Base-by-base conservation (phyloP, 306 rosid genomes). In the Citrullus amarus region DNA sequence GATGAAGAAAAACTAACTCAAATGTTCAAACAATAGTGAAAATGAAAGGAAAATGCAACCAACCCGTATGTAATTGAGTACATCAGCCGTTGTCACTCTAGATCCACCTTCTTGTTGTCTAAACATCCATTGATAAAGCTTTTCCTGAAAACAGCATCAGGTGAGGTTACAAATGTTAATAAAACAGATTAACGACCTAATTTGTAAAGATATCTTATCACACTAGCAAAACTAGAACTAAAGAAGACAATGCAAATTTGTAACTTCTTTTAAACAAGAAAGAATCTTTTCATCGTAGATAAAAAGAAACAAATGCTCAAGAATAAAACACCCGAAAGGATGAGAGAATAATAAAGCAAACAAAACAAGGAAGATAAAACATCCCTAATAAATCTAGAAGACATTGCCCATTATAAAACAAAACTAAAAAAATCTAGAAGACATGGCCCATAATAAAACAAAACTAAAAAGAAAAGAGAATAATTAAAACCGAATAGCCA, bases 31-130 rank as follows among this genome's bases (percentile, higher is more conserved):
- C 36, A 60, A 59, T 60, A 6, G 12, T 65, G 20, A 46, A 44
- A 30, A 83, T 56, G 28, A 73, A 69, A 80, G 20, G 15, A 46
- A 51, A 67, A 55, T 28, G 82, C 48, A 38, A 69, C 46, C 4
- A 6, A 93, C 98, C 92, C 91, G 96, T 82, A 93, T 78, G 80
- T 91, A 88, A 88, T 74, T 88, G 46, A 93, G 80, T 80, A 91
- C 79, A 78, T 93, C 96, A 74, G 79, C 79, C 15, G 91, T 85
- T 57, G 88, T 79, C 83, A 91, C 88, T 81, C 94, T 88, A 39
- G 96, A 89, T 79, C 93, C 98, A 69, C 83, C 91, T 67, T 93
- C 96, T 83, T 93, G 93, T 53, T 93, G 95, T 75, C 96, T 87
- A 86, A 85, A 57, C 56, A 93, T 88, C 96, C 98, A 93, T 76